Evolutionary conservation across 2,329 filamentous ascomycete species (phyloP).

Genomic region (Paramyrothecium roridum): DNA sequence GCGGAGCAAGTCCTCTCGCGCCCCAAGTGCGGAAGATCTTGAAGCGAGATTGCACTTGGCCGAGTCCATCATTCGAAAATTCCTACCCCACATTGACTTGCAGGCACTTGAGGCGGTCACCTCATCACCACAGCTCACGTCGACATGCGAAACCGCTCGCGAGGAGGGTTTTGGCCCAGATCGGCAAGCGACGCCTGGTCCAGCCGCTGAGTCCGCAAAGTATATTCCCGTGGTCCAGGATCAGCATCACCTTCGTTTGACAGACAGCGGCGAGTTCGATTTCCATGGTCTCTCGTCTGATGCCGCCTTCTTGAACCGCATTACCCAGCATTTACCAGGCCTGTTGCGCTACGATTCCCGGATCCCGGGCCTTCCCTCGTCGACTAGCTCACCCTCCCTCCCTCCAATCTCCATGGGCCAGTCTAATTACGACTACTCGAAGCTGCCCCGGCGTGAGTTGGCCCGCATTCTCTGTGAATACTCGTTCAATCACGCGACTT

Average conservation of each 20-base stretch:
- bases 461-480: conserved; percentile 1
- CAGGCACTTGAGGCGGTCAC: not conserved
- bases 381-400: not conserved
- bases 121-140: not conserved
- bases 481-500: conserved; percentile 1
- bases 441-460: not conserved
- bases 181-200: not conserved
- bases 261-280: conserved; percentile 1
- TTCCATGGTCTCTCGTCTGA: conserved; percentile 1
- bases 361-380: not conserved
- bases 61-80: not conserved
- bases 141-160: not conserved
- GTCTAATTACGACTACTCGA: conserved; percentile 1
- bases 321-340: conserved; percentile 1
- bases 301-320: not conserved
- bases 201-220: not conserved
- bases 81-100: not conserved
- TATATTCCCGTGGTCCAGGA: not conserved
- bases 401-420: not conserved
- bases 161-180: not conserved
- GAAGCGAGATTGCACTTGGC: not conserved
- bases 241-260: not conserved
- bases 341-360: not conserved
- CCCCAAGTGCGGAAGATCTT: not conserved
- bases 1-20: not conserved